Percentiles rank a stretch among this genome's conserved stretches.
phyloP scores from a whole-genome alignment of 495 filamentous ascomycete species.

The Hypoxylon cercidicola region DNA sequence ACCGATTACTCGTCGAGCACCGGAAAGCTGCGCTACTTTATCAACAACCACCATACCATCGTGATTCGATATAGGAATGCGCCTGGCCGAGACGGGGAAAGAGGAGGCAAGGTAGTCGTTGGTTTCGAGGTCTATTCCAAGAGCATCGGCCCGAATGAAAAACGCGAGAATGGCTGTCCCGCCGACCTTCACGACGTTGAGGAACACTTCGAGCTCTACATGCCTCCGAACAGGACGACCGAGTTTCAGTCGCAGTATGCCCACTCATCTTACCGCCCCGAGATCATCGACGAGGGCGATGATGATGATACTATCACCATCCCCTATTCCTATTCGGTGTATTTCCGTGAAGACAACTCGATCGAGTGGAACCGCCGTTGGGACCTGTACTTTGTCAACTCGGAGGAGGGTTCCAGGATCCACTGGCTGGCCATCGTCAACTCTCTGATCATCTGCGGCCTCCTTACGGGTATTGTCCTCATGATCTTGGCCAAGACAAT shows the following conservation, averaged over 20 bases:
- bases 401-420: constrained; percentile 83
- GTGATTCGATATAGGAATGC: constrained; percentile 85
- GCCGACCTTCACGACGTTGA: constrained; percentile 69
- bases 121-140: constrained; percentile 95
- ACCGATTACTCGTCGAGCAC: constrained; percentile 70
- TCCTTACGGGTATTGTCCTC: constrained; percentile 84
- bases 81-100: constrained; percentile 71
- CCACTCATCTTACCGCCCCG: constrained; percentile 66
- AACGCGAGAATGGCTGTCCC: constrained; percentile 71
- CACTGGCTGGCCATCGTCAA: constrained; percentile 96
- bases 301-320: constrained; percentile 78
- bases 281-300: constrained; percentile 62
- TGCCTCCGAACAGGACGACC: constrained; percentile 67
- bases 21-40: constrained; percentile 74
- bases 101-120: constrained; percentile 84
- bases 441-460: constrained; percentile 84
- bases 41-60: constrained; percentile 93
- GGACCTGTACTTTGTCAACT: constrained; percentile 94
- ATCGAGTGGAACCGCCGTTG: constrained; percentile 90
- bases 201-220: constrained; percentile 73
- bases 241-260: constrained; percentile 66
- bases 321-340: constrained; percentile 92
- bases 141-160: constrained; percentile 74
- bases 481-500: constrained; percentile 88
- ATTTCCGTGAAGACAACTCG: constrained; percentile 84